Percentiles rank a stretch among this genome's conserved stretches.
Evolutionary conservation across 2,329 filamentous ascomycete species (phyloP).

Genomic region (Fusarium continuum): DNA sequence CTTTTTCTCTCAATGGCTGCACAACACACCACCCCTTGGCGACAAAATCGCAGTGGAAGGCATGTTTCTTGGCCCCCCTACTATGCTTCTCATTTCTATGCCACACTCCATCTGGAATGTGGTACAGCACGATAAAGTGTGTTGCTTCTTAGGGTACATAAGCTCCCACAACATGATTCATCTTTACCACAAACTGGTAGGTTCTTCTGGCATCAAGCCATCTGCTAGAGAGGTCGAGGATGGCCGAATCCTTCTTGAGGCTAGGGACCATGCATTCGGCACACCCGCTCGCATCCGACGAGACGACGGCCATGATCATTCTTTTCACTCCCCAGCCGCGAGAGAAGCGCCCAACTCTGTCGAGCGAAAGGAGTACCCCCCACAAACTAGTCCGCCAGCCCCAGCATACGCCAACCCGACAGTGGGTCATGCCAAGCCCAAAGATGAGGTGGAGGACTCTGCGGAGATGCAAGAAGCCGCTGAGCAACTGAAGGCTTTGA

Average conservation of each 20-base stretch:
- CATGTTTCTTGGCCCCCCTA: conserved; percentile 74
- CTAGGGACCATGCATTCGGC: conserved; percentile 57
- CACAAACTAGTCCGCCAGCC: conserved; percentile 44
- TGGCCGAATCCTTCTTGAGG: conserved; percentile 64
- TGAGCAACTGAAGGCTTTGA: conserved; percentile 72
- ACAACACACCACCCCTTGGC: conserved; percentile 64
- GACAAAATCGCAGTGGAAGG: conserved; percentile 71
- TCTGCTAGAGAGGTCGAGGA: conserved; percentile 65
- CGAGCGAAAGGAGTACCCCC: conserved; percentile 39
- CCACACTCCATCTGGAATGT: conserved; percentile 70
- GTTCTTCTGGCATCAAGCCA: conserved; percentile 54
- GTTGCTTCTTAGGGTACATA: conserved; percentile 71
- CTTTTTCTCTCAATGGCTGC: conserved; percentile 73
- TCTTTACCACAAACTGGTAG: conserved; percentile 68
- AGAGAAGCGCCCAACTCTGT: conserved; percentile 37
- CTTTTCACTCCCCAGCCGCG: conserved; percentile 37
- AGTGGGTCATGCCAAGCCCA: conserved; percentile 43
- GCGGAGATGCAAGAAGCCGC: conserved; percentile 75
- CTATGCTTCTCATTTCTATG: conserved; percentile 73
- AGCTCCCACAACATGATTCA: conserved; percentile 74
- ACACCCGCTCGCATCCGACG: conserved; percentile 44
- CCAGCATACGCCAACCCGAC: conserved; percentile 33
- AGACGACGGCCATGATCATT: conserved; percentile 44
- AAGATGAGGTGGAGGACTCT: conserved; percentile 63
- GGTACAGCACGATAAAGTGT: conserved; percentile 72